These are phyloP conservation scores for Falciphora oryzae DNA, from an alignment of 2,329 filamentous ascomycete species.

Conservation along the genomic window DNA sequence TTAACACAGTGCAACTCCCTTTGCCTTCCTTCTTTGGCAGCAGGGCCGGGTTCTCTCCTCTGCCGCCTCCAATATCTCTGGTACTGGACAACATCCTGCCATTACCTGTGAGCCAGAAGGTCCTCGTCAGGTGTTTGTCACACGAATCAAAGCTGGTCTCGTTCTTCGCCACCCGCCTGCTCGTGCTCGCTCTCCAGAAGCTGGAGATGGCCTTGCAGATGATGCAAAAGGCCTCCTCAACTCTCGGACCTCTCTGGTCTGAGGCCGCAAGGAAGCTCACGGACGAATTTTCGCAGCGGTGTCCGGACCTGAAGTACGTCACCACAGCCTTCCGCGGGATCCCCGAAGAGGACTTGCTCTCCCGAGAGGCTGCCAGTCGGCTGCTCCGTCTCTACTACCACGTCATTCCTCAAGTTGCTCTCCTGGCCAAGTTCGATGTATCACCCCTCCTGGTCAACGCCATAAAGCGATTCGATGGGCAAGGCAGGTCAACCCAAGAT, in stretches of 20 bases:
- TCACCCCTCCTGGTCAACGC: constrained; percentile 68
- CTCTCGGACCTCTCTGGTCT: constrained; percentile 54
- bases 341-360: constrained; percentile 62
- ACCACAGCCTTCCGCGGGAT: constrained; percentile 68
- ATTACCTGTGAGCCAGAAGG: constrained; percentile 72
- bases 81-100: constrained; percentile 85
- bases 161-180: constrained; percentile 75
- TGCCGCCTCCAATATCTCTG: constrained; percentile 73
- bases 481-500: constrained; percentile 40
- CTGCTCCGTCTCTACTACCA: constrained; percentile 82
- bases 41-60: constrained; percentile 50
- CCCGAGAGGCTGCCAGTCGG: constrained; percentile 72
- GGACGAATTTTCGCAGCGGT: constrained; percentile 70
- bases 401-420: constrained; percentile 68
- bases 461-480: constrained; percentile 55
- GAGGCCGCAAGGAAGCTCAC: constrained; percentile 63
- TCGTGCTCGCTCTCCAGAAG: constrained; percentile 76
- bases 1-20: constrained; percentile 69
- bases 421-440: constrained; percentile 84
- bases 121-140: constrained; percentile 71
- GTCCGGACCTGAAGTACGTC: constrained; percentile 76
- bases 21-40: constrained; percentile 69
- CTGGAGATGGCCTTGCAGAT: constrained; percentile 58
- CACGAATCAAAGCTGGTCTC: constrained; percentile 73
- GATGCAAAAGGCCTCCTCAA: constrained; percentile 42